Evolutionary conservation across 2,329 filamentous ascomycete species (phyloP).

Genomic region (Paecilomyces dactylethromorphus): DNA sequence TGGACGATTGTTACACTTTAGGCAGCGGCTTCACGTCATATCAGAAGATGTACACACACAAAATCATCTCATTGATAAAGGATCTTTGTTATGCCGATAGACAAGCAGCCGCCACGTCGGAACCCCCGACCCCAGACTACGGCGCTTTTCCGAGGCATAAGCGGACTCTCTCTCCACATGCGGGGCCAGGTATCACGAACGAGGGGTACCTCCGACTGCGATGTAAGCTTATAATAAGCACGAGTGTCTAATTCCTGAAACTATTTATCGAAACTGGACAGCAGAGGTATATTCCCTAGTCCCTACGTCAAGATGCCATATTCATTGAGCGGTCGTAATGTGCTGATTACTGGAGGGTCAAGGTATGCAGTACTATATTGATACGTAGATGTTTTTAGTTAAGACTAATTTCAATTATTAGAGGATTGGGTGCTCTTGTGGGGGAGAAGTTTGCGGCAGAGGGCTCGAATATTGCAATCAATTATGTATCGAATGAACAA

Average conservation of each 20-base stretch:
- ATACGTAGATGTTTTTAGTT: background rate
- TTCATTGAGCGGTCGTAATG: constrained; percentile 54
- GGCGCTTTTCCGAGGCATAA: background rate
- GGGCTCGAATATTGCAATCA: constrained; percentile 65
- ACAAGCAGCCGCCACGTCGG: background rate
- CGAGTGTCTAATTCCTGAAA: background rate
- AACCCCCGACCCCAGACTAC: background rate
- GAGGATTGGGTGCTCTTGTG: constrained; percentile 66
- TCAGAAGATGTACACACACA: background rate
- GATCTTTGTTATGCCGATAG: background rate
- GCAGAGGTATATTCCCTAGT: background rate
- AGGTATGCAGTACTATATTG: constrained; percentile 39
- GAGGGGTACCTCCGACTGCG: background rate
- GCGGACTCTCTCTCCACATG: background rate
- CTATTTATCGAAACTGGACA: background rate
- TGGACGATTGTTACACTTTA: background rate
- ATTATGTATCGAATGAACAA: constrained; percentile 59
- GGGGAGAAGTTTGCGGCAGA: constrained; percentile 60
- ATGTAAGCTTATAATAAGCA: background rate
- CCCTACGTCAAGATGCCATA: constrained; percentile 49
- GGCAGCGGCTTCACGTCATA: background rate
- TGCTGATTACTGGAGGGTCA: constrained; percentile 59
- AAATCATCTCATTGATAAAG: background rate
- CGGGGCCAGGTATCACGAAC: background rate
- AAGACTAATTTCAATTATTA: constrained; percentile 26